Percentiles rank a stretch among this genome's conserved stretches.
phyloP scores from a whole-genome alignment of 2,329 filamentous ascomycete species.

The Volutella citrinella region DNA sequence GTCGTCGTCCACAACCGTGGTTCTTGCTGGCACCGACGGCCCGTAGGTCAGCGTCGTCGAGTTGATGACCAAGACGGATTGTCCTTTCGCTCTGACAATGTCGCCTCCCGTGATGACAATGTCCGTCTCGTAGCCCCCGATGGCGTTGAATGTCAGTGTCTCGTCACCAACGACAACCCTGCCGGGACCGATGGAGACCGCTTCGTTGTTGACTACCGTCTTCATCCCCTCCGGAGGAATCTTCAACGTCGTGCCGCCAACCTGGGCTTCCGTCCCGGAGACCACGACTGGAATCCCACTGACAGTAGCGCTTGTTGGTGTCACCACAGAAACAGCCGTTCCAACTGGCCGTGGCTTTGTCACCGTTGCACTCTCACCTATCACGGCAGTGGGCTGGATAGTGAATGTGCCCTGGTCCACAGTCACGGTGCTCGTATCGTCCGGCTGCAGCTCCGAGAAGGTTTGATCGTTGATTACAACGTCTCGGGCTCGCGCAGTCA shows the following conservation, averaged over 20 bases:
- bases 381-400: slow-evolving; percentile 44
- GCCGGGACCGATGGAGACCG: slow-evolving; percentile 33
- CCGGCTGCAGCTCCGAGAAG: slow-evolving; percentile 35
- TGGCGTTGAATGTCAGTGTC: slow-evolving; percentile 33
- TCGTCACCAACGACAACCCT: slow-evolving; percentile 34
- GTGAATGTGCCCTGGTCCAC: slow-evolving; percentile 42
- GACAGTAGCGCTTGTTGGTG: slow-evolving; percentile 36
- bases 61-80: slow-evolving; percentile 38
- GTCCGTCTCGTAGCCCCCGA: slow-evolving; percentile 35
- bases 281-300: slow-evolving; percentile 40
- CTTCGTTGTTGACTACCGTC: slow-evolving; percentile 30
- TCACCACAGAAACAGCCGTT: slow-evolving; percentile 28
- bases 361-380: slow-evolving; percentile 44
- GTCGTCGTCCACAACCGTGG: slow-evolving; percentile 46
- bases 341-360: slow-evolving; percentile 35
- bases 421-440: slow-evolving; percentile 40
- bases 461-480: slow-evolving; percentile 49
- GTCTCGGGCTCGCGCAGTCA: slow-evolving; percentile 42
- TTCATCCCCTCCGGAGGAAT: slow-evolving; percentile 36
- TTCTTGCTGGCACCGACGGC: slow-evolving; percentile 27
- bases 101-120: slow-evolving; percentile 47
- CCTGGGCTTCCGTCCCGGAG: slow-evolving; percentile 37
- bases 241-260: slow-evolving; percentile 42
- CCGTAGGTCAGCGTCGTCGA: slow-evolving; percentile 47
- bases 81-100: slow-evolving; percentile 42